These are phyloP conservation scores for Pseudopithomyces maydicus DNA, from an alignment of 2,329 filamentous ascomycete species.

Conservation along the genomic window DNA sequence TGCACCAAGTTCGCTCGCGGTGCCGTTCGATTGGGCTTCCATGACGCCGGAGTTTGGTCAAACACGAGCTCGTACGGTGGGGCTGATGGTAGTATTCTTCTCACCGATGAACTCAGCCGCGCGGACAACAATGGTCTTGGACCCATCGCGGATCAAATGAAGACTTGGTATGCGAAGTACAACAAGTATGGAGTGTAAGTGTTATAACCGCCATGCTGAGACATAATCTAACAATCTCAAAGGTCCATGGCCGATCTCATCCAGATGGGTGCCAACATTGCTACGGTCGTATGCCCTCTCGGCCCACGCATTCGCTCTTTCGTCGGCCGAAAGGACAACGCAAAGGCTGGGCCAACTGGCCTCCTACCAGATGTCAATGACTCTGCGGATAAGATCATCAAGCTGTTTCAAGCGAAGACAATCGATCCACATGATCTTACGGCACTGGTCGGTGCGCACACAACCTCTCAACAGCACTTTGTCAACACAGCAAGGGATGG, in stretches of 20 bases:
- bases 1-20: constrained; percentile 39
- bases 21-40: constrained; percentile 40
- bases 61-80: constrained; percentile 34
- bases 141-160: constrained; percentile 35
- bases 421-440: constrained; percentile 45
- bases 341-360: constrained; percentile 37
- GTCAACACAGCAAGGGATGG: constrained; percentile 37
- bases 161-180: constrained; percentile 39
- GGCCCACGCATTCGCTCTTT: constrained; percentile 46
- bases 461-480: constrained; percentile 45
- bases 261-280: constrained; percentile 45
- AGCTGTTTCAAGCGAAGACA: constrained; percentile 46
- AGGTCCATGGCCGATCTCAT: constrained; percentile 45
- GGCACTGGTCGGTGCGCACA: constrained; percentile 45
- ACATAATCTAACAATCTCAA: neutral
- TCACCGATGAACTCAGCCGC: constrained; percentile 35
- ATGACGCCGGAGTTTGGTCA: constrained; percentile 41
- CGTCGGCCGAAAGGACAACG: constrained; percentile 46
- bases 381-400: constrained; percentile 40
- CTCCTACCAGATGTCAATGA: constrained; percentile 41
- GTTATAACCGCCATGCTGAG: neutral
- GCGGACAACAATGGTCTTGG: constrained; percentile 36
- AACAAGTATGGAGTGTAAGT: constrained; percentile 36
- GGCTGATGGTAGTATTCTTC: constrained; percentile 40
- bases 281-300: constrained; percentile 46